Conservation (phyloP, 2,329 filamentous ascomycete genomes). For the Neopestalotiopsis sp. region DNA sequence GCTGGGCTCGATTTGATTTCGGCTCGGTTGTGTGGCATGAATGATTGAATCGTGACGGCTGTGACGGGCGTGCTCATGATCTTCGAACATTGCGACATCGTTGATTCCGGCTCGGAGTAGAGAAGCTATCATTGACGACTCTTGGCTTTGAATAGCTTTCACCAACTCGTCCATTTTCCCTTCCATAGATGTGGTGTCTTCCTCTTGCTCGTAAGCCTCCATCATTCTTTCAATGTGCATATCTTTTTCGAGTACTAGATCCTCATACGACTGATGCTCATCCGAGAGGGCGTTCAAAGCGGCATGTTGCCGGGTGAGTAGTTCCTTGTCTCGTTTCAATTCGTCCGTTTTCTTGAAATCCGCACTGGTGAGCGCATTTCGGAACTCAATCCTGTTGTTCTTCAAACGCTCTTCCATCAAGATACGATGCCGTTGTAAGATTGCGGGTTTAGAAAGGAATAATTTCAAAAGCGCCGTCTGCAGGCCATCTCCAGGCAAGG, state of each 20-base stretch:
- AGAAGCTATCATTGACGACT: constrained; percentile 45
- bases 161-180: constrained; percentile 54
- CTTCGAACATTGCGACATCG: constrained; percentile 44
- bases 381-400: constrained; percentile 55
- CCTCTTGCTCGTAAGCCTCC: constrained; percentile 55
- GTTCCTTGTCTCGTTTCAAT: constrained; percentile 57
- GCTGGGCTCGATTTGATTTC: constrained; percentile 32
- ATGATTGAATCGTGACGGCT: constrained; percentile 42
- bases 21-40: constrained; percentile 49
- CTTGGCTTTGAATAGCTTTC: constrained; percentile 49
- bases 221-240: constrained; percentile 52
- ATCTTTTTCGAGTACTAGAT: constrained; percentile 50
- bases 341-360: constrained; percentile 50
- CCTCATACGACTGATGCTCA: constrained; percentile 49
- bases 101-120: constrained; percentile 54
- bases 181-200: constrained; percentile 60
- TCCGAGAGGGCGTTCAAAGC: constrained; percentile 46
- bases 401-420: constrained; percentile 48
- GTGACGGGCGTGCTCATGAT: constrained; percentile 26
- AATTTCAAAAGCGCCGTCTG: constrained; percentile 41
- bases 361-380: constrained; percentile 52
- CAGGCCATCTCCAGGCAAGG: constrained; percentile 33
- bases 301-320: constrained; percentile 51
- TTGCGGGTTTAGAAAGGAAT: constrained; percentile 40
- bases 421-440: constrained; percentile 41